Base-by-base conservation (phyloP, 2,329 filamentous ascomycete species). In the Corniculantispora saksenae region DNA sequence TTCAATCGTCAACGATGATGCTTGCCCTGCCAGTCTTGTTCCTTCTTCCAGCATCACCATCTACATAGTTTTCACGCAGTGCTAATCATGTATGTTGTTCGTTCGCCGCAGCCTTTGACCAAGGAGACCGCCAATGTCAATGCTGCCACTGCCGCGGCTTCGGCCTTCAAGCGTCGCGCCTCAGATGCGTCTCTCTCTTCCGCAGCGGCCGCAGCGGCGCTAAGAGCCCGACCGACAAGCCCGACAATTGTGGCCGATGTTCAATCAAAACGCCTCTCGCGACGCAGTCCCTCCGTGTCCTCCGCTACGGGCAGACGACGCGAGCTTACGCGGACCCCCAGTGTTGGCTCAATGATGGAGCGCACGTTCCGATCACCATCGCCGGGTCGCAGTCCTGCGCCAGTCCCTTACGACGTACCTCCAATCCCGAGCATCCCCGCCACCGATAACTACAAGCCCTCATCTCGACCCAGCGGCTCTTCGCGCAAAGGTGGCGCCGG, bases 301-400 rank as follows among this genome's bases (percentile, higher is more conserved):
- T 94, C 92, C 5, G 81, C 86, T 56, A 83, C 82, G 43, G 86
- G 84, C 54, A 73, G 79, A 66, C 76, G 79, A 69, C 70, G 77
- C 69, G 80, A 81, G 61, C 79, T 94, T 67, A 84, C 89, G 67
- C 83, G 92, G 72, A 83, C 85, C 45, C 85, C 83, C 63, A 96
- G 94, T 78, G 86, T 86, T 32, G 85, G 88, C 25, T 97, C 93
- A 58, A 97, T 98, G 94, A 90, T 87, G 35, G 91, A 94, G 75
- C 87, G 94, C 65, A 94, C 93, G 1, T 97, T 97, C 77, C 88
- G 94, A 70, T 91, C 90, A 15, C 88, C 89, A 3, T 96, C 89
- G 4, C 92, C 72, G 25, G 76, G 67, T 82, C 75, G 74, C 82
- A 82, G 77, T 65, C 76, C 76, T 53, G 74, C 76, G 66, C 77